A percentile compares a stretch with the other conserved stretches of the same genome.
phyloP scores from a whole-genome alignment of 2,329 filamentous ascomycete species.

The Alternaria consortialis region DNA sequence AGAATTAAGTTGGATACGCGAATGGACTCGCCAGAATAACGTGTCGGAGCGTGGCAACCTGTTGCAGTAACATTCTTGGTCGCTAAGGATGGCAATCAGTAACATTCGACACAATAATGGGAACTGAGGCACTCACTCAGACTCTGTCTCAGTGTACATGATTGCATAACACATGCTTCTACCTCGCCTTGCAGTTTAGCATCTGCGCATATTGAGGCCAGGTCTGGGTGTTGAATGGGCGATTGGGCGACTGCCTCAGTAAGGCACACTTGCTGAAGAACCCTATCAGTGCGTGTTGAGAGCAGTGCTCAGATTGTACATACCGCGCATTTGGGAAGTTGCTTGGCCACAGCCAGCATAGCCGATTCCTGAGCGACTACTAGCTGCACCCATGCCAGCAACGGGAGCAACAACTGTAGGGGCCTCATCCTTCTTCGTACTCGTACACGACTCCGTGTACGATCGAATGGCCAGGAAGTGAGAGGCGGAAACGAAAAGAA shows the following conservation, averaged over 20 bases:
- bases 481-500: background rate
- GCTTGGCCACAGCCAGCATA: conserved; percentile 18
- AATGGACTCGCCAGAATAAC: conserved; percentile 46
- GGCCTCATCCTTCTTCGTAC: conserved; percentile 24
- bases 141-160: conserved; percentile 27
- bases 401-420: conserved; percentile 25
- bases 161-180: conserved; percentile 21
- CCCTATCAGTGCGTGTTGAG: conserved; percentile 3
- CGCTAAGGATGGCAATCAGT: conserved; percentile 31
- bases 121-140: conserved; percentile 19
- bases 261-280: conserved; percentile 27
- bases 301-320: conserved; percentile 3
- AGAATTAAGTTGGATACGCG: conserved; percentile 48
- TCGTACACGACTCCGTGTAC: conserved; percentile 2
- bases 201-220: conserved; percentile 28
- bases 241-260: conserved; percentile 18
- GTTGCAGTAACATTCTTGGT: conserved; percentile 55
- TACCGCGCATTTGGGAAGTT: conserved; percentile 34
- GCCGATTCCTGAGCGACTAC: conserved; percentile 24
- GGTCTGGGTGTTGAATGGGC: conserved; percentile 18
- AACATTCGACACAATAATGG: background rate
- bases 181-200: conserved; percentile 21
- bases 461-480: conserved; percentile 1
- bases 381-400: conserved; percentile 25
- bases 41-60: conserved; percentile 51